Conservation (phyloP, 2,329 filamentous ascomycete species). For the Beauveria rudraprayagi region DNA sequence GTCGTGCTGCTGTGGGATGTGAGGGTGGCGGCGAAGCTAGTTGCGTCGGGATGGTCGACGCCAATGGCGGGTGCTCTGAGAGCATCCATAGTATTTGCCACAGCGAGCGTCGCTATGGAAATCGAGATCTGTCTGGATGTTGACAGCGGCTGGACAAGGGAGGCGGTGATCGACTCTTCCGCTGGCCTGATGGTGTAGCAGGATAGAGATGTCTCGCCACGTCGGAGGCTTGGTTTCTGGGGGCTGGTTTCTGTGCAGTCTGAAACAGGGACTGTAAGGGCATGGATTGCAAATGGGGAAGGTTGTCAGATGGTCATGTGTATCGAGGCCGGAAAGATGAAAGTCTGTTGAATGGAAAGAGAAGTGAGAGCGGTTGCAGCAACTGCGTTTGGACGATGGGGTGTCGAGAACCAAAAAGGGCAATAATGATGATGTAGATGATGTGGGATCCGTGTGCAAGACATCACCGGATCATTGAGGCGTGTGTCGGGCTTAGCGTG, state of each 20-base stretch:
- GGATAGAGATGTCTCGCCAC: neutral
- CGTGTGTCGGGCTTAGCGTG: neutral
- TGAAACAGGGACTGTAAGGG: neutral
- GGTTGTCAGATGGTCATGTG: neutral
- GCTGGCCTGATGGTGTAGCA: neutral
- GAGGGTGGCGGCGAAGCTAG: neutral
- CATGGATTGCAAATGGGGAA: neutral
- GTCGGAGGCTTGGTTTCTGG: neutral
- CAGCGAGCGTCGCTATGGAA: neutral
- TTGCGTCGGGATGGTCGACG: constrained; percentile 6
- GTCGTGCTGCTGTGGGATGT: neutral
- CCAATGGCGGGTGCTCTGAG: constrained; percentile 8
- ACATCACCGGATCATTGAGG: constrained; percentile 6
- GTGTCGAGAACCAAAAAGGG: neutral
- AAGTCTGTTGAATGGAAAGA: neutral
- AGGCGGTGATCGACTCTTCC: neutral
- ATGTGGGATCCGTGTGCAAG: neutral
- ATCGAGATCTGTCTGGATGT: neutral
- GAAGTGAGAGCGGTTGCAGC: neutral
- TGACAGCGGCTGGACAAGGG: neutral
- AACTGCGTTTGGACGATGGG: neutral
- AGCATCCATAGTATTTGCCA: neutral
- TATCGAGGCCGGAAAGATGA: neutral
- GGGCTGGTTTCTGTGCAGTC: neutral
- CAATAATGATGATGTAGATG: neutral